A percentile compares a stretch with the other conserved stretches of the same genome.
Conservation (phyloP, 805 yeast species). For the Metschnikowia cubensis region DNA sequence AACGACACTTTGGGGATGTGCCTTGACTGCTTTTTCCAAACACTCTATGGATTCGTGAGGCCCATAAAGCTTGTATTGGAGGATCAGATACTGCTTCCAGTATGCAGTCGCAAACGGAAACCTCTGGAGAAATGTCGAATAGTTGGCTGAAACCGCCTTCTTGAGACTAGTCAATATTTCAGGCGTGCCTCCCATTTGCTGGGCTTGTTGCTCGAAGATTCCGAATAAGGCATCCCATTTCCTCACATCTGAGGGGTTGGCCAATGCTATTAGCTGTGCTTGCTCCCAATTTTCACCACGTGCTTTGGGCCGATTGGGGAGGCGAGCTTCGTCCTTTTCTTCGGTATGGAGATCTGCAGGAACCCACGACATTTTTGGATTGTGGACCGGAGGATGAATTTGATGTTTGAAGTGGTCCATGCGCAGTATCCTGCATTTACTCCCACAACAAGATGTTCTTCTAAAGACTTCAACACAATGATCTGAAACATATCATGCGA, state of each 20-base stretch:
- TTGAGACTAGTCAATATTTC: not conserved
- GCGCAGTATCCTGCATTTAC: slow-evolving; percentile 2
- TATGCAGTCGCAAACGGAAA: slow-evolving; percentile 58
- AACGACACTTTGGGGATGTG: slow-evolving; percentile 57
- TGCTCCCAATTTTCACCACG: slow-evolving; percentile 12
- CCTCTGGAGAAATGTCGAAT: slow-evolving; percentile 33
- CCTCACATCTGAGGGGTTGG: slow-evolving; percentile 29
- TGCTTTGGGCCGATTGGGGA: not conserved
- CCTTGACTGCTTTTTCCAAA: slow-evolving; percentile 35
- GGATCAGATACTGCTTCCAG: slow-evolving; percentile 60
- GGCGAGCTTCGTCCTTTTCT: not conserved
- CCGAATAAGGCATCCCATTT: slow-evolving; percentile 40
- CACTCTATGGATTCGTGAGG: slow-evolving; percentile 44
- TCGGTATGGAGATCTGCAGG: slow-evolving; percentile 1
- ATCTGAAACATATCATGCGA: not conserved
- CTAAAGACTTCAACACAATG: not conserved
- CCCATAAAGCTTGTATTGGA: slow-evolving; percentile 57
- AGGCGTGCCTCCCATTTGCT: slow-evolving; percentile 5
- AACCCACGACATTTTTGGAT: not conserved
- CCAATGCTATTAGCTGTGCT: slow-evolving; percentile 10
- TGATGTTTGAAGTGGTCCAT: not conserved
- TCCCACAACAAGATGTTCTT: not conserved
- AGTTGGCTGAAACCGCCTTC: slow-evolving; percentile 5
- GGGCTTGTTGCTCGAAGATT: slow-evolving; percentile 18
- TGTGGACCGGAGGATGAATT: not conserved